Percentiles rank a stretch among this genome's conserved stretches.
These are phyloP conservation scores for Graphium sp. DNA, from an alignment of 2,329 filamentous ascomycete species.

Conservation along the genomic window DNA sequence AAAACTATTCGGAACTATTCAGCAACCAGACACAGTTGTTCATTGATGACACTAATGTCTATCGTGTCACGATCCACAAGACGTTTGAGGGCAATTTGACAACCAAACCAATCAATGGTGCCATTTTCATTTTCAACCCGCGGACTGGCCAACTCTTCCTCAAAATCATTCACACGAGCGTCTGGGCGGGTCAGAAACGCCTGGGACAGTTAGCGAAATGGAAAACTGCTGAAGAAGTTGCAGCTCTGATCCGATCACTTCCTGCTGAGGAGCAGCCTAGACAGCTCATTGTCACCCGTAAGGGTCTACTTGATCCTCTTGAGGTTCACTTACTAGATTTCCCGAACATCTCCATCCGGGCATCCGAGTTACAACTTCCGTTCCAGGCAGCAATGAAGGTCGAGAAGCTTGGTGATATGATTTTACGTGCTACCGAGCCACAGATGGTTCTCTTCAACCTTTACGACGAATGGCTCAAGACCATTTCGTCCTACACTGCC, in stretches of 20 bases:
- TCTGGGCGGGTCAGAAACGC: slow-evolving; percentile 99
- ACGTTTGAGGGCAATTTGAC: slow-evolving; percentile 98
- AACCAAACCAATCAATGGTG: slow-evolving; percentile 97
- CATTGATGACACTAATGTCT: slow-evolving; percentile 98
- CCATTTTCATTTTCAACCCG: slow-evolving; percentile 99
- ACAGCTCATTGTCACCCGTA: slow-evolving; percentile 93
- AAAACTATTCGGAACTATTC: slow-evolving; percentile 98
- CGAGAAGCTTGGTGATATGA: slow-evolving; percentile 98
- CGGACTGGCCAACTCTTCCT: slow-evolving; percentile 92
- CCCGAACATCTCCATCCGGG: slow-evolving; percentile 96
- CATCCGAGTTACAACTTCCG: slow-evolving; percentile 87
- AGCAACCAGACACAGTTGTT: slow-evolving; percentile 98
- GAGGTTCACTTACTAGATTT: slow-evolving; percentile 97
- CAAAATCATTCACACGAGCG: slow-evolving; percentile 98
- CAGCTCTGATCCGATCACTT: slow-evolving; percentile 83
- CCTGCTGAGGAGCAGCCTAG: slow-evolving; percentile 98
- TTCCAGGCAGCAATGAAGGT: slow-evolving; percentile 99
- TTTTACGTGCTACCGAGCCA: slow-evolving; percentile 90
- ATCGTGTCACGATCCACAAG: slow-evolving; percentile 98
- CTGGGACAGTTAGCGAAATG: slow-evolving; percentile 95
- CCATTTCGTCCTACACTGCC: slow-evolving; percentile 93
- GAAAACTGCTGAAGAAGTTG: slow-evolving; percentile 99
- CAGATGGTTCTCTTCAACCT: slow-evolving; percentile 99
- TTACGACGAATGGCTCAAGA: slow-evolving; percentile 98
- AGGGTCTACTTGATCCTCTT: slow-evolving; percentile 89